Evolutionary conservation across 352 stramenopile genomes (phyloP), one percentile per base, ranked within the genome.

Genomic region (Pythium brachiatum): DNA sequence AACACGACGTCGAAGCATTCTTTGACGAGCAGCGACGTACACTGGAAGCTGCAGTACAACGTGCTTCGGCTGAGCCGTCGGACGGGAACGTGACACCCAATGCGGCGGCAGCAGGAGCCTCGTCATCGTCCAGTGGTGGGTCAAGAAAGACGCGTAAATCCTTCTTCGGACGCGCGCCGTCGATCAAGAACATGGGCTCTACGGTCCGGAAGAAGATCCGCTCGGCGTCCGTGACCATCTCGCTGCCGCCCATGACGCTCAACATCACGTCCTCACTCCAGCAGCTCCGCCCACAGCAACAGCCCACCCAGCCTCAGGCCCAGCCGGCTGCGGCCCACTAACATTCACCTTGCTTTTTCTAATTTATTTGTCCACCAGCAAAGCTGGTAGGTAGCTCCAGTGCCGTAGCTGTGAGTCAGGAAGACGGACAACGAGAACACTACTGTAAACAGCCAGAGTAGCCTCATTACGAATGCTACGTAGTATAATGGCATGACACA

Each of bases 1-100:
- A 78, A 16, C 72, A 88, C 34, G 81, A 92, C 56, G 68, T 89
- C 23, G 83, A 92, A 16, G 76, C 74, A 26, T 92, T 89, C 55
- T 94, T 94, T 51, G 69, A 83, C 5, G 83, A 85, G 31, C 86
- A 94, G 68, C 66, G 65, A 9, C 76, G 78, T 54, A 68, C 75
- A 18, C 69, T 94, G 5, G 66, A 69, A 27, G 47, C 25, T 7
- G 51, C 41, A 0, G 15, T 73, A 4, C 21, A 58, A 21, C 23
- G 43, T 7, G 66, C 67, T 7, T 32, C 36, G n/a, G 48, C 20
- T 51, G 56, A 27, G 44, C 12, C 39, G 31, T 53, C 62, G 7
- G 62, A 25, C 34, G 73, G 36, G 29, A 65, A 25, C 27, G 62
- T 26, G 20, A 68, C 61, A 15, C 60, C 60, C 21, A 60, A 51